Percentiles rank a stretch among this genome's conserved stretches.
Conservation (phyloP, 805 yeast species). For the Kockiozyma suomiensis region DNA sequence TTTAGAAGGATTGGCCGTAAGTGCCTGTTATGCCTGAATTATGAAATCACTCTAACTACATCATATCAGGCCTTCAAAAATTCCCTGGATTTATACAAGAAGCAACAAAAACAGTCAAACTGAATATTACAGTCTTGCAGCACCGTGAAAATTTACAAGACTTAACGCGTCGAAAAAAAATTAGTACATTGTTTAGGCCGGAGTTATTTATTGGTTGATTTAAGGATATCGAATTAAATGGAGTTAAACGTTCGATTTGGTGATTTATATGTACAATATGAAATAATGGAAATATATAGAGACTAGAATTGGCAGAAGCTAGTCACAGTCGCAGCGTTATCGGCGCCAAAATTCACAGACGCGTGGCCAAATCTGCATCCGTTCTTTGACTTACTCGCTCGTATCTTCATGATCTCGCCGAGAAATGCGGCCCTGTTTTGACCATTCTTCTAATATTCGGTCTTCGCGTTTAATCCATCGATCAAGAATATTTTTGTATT, state of each 20-base stretch:
- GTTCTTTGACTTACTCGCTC: background rate
- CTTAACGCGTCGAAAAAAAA: too few relatives aligned
- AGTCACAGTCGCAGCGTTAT: too few relatives aligned
- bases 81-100: background rate
- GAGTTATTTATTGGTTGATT: too few relatives aligned
- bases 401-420: background rate
- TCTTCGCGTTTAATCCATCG: constrained; percentile 60
- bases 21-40: background rate
- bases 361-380: background rate
- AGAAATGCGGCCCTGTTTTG: constrained; percentile 8
- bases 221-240: too few relatives aligned
- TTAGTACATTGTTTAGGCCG: too few relatives aligned
- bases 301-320: too few relatives aligned
- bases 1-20: constrained; percentile 1
- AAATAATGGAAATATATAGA: too few relatives aligned
- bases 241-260: too few relatives aligned
- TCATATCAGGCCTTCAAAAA: background rate
- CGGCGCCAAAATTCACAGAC: background rate
- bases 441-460: constrained; percentile 24
- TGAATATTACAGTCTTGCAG: background rate
- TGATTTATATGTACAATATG: too few relatives aligned
- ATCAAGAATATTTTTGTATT: constrained; percentile 43
- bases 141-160: too few relatives aligned
- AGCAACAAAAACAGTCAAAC: background rate
- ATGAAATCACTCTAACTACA: background rate